Evolutionary conservation across 1,139 yeast species (phyloP), one percentile per base, ranked within the genome.

Genomic region (Zygoascus hellenicus): DNA sequence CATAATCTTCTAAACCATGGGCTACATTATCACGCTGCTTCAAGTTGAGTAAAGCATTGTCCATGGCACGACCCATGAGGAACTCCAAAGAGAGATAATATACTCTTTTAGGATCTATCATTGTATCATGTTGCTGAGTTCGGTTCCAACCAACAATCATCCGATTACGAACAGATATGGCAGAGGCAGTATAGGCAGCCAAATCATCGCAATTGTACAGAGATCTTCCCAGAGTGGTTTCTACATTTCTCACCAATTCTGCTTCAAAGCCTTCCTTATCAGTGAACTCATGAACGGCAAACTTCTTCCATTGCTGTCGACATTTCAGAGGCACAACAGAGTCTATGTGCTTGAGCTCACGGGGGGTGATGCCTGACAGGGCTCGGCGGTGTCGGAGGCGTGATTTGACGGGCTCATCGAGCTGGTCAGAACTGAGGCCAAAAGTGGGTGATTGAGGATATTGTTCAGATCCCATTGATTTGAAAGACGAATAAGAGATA

Each of bases 31-130:
- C 76, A 63, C 82, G 80, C 50, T 75, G 68, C 5, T 76, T 74
- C 60, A 86, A 75, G 66, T 90, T 90, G 67, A 88, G 84, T 70
- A 90, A 71, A 36, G 97, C 96, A 65, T 89, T 90, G 68, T 90
- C 97, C 76, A 90, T 75, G 43, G 97, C 96, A 60, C 96, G 78
- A 42, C 97, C 97, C 96, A 90, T 88, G 56, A 90, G 72, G 64
- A 88, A 90, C 68, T 90, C 97, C 57, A 90, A 73, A 2, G 95
- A 85, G 54, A 89, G 68, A 64, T 89, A 90, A 68, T 90, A 90
- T 40, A 89, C 83, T 55, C 97, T 74, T 69, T 90, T 90, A 47
- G 87, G 88, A 63, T 86, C 95, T 58, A 80, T 80, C 47, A 84
- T 67, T 15, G 97, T 87, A 66, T 87, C 94, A 58, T 79, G 76